Percentiles rank a stretch among this genome's conserved stretches.
Evolutionary conservation across 2,329 filamentous ascomycete genomes (phyloP).

Genomic region (Aschersonia sp.): DNA sequence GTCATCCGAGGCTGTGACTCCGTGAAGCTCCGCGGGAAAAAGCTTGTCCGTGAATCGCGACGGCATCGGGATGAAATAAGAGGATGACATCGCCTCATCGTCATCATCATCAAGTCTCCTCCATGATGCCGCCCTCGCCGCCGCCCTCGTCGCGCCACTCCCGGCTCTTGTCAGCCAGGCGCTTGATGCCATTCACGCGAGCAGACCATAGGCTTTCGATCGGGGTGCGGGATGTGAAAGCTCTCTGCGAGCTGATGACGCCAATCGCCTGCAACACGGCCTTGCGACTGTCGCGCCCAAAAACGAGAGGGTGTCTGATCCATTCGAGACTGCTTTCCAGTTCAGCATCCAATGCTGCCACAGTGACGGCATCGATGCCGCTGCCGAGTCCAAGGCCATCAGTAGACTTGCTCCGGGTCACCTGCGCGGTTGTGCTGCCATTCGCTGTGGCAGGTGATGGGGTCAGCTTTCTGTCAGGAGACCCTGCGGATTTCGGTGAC

Average conservation of each 20-base stretch:
- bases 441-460: too few relatives aligned
- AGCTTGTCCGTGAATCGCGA: too few relatives aligned
- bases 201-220: slow-evolving; percentile 83
- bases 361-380: slow-evolving; percentile 72
- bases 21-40: too few relatives aligned
- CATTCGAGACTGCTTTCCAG: slow-evolving; percentile 85
- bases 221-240: slow-evolving; percentile 82
- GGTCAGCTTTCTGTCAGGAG: slow-evolving; percentile 39
- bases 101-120: slow-evolving; percentile 32
- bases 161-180: slow-evolving; percentile 67
- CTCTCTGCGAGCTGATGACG: slow-evolving; percentile 87
- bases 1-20: too few relatives aligned
- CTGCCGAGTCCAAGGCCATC: slow-evolving; percentile 46
- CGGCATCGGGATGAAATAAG: too few relatives aligned
- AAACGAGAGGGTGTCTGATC: slow-evolving; percentile 95
- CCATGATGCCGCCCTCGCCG: slow-evolving; percentile 52
- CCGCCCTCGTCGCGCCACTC: slow-evolving; percentile 85
- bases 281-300: slow-evolving; percentile 86
- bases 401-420: slow-evolving; percentile 37
- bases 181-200: slow-evolving; percentile 67
- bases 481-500: slow-evolving; percentile 28
- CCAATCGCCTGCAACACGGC: slow-evolving; percentile 92
- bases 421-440: slow-evolving; percentile 24
- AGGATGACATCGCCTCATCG: too few relatives aligned
- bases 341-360: slow-evolving; percentile 79